Evolutionary conservation across 805 yeast species (phyloP).

Genomic region (baker's yeast (Saccharomyces cerevisiae)): DNA sequence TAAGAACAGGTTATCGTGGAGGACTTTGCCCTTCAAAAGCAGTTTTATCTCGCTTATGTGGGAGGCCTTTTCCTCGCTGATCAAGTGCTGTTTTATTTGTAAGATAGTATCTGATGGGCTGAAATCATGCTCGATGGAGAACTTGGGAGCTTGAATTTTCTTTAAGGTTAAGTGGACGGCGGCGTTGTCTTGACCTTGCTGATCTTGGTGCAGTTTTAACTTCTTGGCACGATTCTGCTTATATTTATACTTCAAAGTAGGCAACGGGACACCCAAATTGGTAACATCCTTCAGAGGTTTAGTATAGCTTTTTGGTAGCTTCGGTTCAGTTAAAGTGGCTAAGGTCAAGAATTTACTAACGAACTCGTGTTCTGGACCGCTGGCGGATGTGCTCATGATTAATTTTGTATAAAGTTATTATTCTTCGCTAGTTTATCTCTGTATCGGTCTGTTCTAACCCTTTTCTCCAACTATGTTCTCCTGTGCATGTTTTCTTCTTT

Average conservation of each 20-base stretch:
- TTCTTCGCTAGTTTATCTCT: not conserved
- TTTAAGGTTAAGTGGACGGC: constrained; percentile 37
- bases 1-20: constrained; percentile 42
- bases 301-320: constrained; percentile 21
- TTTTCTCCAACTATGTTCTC: not conserved
- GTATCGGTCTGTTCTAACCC: not conserved
- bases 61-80: constrained; percentile 26
- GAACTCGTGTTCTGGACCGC: constrained; percentile 37
- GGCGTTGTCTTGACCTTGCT: not conserved
- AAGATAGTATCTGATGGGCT: constrained; percentile 25
- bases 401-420: not conserved
- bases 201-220: not conserved
- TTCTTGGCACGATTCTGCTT: constrained; percentile 16
- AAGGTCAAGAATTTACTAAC: constrained; percentile 42
- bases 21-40: constrained; percentile 53
- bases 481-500: not conserved
- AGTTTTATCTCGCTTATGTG: constrained; percentile 40
- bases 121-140: constrained; percentile 32
- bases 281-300: constrained; percentile 27
- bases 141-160: constrained; percentile 69
- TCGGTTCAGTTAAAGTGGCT: constrained; percentile 37
- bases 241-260: constrained; percentile 38
- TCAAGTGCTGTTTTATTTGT: constrained; percentile 28
- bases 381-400: not conserved
- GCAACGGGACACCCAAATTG: constrained; percentile 41